A percentile compares a stretch with the other conserved stretches of the same genome.
These are phyloP conservation scores for Hypoxylon sp. DNA, from an alignment of 2,329 filamentous ascomycete genomes.

Conservation along the genomic window DNA sequence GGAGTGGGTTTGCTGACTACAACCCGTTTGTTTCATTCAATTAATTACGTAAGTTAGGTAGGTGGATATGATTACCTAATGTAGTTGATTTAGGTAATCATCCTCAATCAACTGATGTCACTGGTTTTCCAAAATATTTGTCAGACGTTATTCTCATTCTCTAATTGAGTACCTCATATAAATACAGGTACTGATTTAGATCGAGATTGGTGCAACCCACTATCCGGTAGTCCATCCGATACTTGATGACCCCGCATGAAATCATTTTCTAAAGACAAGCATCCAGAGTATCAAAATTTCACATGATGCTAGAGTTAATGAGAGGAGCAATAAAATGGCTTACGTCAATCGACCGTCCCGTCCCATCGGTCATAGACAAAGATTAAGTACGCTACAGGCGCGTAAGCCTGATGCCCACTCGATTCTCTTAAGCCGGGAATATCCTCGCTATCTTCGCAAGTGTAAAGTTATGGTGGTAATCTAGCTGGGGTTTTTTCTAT, in stretches of 20 bases:
- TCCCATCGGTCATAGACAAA: conserved; percentile 3
- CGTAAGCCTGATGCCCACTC: background rate
- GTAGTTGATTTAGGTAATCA: background rate
- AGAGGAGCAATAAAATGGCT: background rate
- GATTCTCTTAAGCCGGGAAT: no score
- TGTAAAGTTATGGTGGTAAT: conserved; percentile 11
- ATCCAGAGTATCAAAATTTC: background rate
- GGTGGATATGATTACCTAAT: no score
- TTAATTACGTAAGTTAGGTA: background rate
- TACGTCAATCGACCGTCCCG: background rate
- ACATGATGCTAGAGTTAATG: background rate
- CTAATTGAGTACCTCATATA: background rate
- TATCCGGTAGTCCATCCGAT: background rate
- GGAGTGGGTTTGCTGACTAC: conserved; percentile 4
- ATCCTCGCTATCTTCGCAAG: background rate
- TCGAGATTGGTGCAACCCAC: background rate
- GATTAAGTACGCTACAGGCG: conserved; percentile 8
- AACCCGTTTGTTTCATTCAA: conserved; percentile 14
- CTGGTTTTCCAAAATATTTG: background rate
- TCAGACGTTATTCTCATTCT: background rate
- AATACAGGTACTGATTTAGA: background rate
- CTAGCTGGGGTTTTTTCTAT: conserved; percentile 2
- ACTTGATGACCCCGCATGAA: background rate
- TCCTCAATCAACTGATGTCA: background rate
- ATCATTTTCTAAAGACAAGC: background rate